Conservation (phyloP, 371 early-diverging fungal species). For the Haplosporangium sp. region DNA sequence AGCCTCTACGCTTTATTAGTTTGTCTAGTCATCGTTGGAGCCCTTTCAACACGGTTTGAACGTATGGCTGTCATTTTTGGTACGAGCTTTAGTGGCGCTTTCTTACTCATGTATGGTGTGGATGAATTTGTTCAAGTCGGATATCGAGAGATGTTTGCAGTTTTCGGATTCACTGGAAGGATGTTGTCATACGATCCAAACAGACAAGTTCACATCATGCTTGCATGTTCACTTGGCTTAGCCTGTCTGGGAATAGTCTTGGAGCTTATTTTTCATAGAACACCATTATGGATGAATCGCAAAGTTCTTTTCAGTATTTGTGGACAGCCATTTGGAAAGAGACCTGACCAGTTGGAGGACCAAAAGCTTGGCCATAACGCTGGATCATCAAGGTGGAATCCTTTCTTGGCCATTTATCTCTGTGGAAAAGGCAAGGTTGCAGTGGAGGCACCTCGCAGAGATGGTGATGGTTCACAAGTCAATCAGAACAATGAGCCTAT, state of each 20-base stretch:
- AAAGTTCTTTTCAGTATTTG: slow-evolving; percentile 39
- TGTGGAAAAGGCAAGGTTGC: slow-evolving; percentile 18
- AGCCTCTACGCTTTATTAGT: slow-evolving; percentile 25
- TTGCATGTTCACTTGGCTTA: slow-evolving; percentile 28
- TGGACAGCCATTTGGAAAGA: slow-evolving; percentile 51
- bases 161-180: slow-evolving; percentile 33
- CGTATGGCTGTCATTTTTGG: slow-evolving; percentile 38
- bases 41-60: slow-evolving; percentile 38
- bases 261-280: slow-evolving; percentile 44
- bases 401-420: slow-evolving; percentile 4
- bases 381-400: slow-evolving; percentile 28
- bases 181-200: slow-evolving; percentile 28
- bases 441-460: slow-evolving; percentile 23
- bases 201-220: slow-evolving; percentile 27
- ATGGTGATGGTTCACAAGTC: neutral
- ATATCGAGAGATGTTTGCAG: slow-evolving; percentile 51
- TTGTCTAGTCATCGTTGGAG: slow-evolving; percentile 18
- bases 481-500: too few relatives aligned
- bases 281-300: slow-evolving; percentile 30
- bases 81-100: slow-evolving; percentile 50
- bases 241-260: slow-evolving; percentile 31
- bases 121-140: slow-evolving; percentile 53
- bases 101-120: slow-evolving; percentile 51
- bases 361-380: slow-evolving; percentile 11
- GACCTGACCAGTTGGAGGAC: slow-evolving; percentile 23